phyloP scores from a whole-genome alignment of 306 rosid genomes.

The Pterocarpus santalinus region DNA sequence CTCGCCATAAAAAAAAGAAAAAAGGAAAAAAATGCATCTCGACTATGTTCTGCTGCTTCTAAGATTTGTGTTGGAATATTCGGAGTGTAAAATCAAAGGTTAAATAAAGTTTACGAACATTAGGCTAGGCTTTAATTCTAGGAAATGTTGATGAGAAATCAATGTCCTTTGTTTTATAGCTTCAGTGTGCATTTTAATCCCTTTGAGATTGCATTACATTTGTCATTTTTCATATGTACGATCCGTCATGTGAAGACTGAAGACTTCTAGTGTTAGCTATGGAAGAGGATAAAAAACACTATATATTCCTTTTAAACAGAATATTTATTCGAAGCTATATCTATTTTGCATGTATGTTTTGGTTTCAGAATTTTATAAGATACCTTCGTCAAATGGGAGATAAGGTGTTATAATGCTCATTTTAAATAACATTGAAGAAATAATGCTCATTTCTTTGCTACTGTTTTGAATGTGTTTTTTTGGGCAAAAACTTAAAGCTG shows the following conservation, averaged over 20 bases:
- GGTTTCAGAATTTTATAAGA: too few species aligned
- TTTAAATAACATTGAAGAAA: not conserved
- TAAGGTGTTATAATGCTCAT: too few species aligned
- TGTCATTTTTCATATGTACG: not conserved
- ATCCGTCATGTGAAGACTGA: not conserved
- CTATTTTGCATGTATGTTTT: too few species aligned
- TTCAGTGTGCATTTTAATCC: not conserved
- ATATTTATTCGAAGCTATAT: too few species aligned
- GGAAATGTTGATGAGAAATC: conserved; percentile 14
- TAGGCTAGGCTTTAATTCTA: conserved; percentile 3
- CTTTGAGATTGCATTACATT: conserved; percentile 10
- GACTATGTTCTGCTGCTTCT: conserved; percentile 35
- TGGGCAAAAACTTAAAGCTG: not conserved
- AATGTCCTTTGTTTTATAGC: conserved; percentile 7
- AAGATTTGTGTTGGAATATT: not conserved
- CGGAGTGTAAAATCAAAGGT: conserved; percentile 18
- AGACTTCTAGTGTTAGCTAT: too few species aligned
- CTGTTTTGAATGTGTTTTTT: not conserved
- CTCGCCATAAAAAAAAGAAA: not conserved
- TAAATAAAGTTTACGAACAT: conserved; percentile 10
- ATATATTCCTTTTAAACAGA: too few species aligned
- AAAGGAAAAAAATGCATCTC: not conserved
- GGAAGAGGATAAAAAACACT: too few species aligned
- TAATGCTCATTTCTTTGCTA: not conserved
- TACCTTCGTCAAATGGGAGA: too few species aligned